These are phyloP conservation scores for Pseudonitzschia multistriata DNA, from an alignment of 108 stramenopile genomes.

Conservation along the genomic window DNA sequence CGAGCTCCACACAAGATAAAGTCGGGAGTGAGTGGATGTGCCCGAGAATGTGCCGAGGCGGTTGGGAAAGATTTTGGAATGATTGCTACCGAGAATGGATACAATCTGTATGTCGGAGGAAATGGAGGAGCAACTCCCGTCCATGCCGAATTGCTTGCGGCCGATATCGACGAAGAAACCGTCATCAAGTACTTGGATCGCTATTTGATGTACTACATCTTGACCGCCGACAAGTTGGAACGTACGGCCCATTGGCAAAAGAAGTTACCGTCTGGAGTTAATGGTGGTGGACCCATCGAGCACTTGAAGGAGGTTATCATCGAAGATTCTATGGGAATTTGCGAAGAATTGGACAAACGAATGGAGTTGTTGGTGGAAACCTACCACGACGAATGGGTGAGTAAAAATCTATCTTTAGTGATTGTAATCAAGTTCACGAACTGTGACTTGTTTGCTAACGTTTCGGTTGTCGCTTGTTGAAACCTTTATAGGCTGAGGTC, in stretches of 20 bases:
- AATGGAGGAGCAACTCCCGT: constrained; percentile 89
- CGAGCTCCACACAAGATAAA: constrained; percentile 95
- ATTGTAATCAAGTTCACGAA: neutral
- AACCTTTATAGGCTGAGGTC: constrained; percentile 64
- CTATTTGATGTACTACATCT: constrained; percentile 93
- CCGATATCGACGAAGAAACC: constrained; percentile 89
- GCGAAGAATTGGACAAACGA: constrained; percentile 80
- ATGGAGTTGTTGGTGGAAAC: constrained; percentile 91
- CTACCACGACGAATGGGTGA: constrained; percentile 92
- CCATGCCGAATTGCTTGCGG: constrained; percentile 87
- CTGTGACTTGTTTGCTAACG: neutral
- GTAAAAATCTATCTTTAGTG: constrained; percentile 1
- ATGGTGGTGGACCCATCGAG: constrained; percentile 86
- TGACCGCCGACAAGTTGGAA: constrained; percentile 87
- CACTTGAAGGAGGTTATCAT: constrained; percentile 90
- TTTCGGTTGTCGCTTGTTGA: neutral
- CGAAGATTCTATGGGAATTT: constrained; percentile 90
- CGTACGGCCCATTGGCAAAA: constrained; percentile 89
- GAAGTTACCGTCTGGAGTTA: constrained; percentile 78
- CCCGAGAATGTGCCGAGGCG: constrained; percentile 92
- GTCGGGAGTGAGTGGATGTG: constrained; percentile 86
- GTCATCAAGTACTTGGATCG: constrained; percentile 88
- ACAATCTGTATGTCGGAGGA: constrained; percentile 90
- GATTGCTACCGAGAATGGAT: constrained; percentile 92
- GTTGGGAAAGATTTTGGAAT: constrained; percentile 92